These are phyloP conservation scores for Paramecium tetraurelia DNA, from an alignment of 73 alveolate genomes.

Conservation along the genomic window DNA sequence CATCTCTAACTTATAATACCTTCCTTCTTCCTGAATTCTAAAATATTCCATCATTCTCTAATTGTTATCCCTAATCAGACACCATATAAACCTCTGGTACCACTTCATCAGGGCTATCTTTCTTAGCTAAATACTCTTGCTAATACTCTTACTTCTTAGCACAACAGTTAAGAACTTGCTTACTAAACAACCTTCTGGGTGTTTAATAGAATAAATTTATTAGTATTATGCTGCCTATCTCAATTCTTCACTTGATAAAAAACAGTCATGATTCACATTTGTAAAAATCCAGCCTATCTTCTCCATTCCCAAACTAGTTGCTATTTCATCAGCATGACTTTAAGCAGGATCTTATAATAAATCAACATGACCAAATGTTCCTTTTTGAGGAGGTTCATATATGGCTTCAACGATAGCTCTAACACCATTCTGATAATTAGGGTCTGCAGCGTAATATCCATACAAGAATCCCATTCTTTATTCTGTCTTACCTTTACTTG, in stretches of 20 bases:
- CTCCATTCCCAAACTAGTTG: constrained; percentile 89
- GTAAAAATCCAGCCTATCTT: constrained; percentile 98
- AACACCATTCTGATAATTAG: constrained; percentile 96
- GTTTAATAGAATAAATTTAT: constrained; percentile 84
- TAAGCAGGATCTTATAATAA: constrained; percentile 81
- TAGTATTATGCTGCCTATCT: constrained; percentile 91
- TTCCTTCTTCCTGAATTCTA: constrained; percentile 86
- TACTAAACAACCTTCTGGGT: constrained; percentile 95
- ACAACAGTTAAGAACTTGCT: constrained; percentile 88
- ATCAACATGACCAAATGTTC: constrained; percentile 78
- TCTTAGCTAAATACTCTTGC: constrained; percentile 60
- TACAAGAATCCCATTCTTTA: constrained; percentile 96
- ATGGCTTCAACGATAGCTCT: constrained; percentile 96
- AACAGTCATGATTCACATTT: constrained; percentile 88
- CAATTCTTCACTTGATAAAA: constrained; percentile 91
- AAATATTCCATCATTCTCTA: constrained; percentile 93
- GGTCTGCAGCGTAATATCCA: constrained; percentile 98
- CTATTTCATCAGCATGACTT: constrained; percentile 81
- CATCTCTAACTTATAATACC: constrained; percentile 87
- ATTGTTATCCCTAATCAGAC: constrained; percentile 94
- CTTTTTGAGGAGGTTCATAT: constrained; percentile 97
- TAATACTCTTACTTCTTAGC: constrained; percentile 51
- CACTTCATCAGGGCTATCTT: constrained; percentile 88
- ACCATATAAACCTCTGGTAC: constrained; percentile 98
- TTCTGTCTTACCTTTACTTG: constrained; percentile 74